Base-by-base conservation (phyloP, 768 basidiomycete genomes). In the Hysterangium stoloniferum region DNA sequence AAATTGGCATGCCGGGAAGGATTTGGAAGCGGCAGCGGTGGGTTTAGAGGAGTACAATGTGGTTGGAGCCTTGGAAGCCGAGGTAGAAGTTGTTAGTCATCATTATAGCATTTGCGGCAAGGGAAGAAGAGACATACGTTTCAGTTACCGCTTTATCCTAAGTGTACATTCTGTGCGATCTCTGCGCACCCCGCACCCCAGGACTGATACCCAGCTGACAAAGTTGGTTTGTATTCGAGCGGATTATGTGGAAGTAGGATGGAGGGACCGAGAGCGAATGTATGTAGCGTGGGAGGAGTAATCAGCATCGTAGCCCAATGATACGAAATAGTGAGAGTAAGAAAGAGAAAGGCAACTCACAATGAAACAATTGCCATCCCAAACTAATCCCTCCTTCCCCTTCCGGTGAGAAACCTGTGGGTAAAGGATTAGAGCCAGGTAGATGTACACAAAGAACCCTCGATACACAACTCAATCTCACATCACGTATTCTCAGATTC, bases 321-420 rank as follows among this genome's bases (percentile, higher is more conserved):
- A 20, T 12, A 11, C 8, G 20, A 11, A 51, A 6, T 15, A 17
- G 28, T 1, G 22, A n/a, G 44, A 47, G 9, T 22, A 6, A 8
- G 25, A 46, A 3, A 37, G 56, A 20, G 48, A 53, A 52, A 57
- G n/a, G n/a, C n/a, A 27, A 72, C 86, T 59, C 61, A 91, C 88
- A 58, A 92, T 80, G 4, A 92, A 73, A 66, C 88, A 92, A 53
- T 77, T 80, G n/a, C 89, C 89, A 61, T 91, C 90, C 88, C 88
- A 92, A 7, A 90, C 72, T 64, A 91, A 61, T n/a, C 89, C 89
- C 6, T 82, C 73, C 62, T 92, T 91, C 1, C 82, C 86, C 61
- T 92, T n/a, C n/a, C n/a, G n/a, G n/a, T n/a, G n/a, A n/a, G n/a
- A n/a, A n/a, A n/a, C n/a, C n/a, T n/a, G n/a, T n/a, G n/a, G n/a